Evolutionary conservation across 2,329 filamentous ascomycete species (phyloP).

Genomic region (Penicillium sp.): DNA sequence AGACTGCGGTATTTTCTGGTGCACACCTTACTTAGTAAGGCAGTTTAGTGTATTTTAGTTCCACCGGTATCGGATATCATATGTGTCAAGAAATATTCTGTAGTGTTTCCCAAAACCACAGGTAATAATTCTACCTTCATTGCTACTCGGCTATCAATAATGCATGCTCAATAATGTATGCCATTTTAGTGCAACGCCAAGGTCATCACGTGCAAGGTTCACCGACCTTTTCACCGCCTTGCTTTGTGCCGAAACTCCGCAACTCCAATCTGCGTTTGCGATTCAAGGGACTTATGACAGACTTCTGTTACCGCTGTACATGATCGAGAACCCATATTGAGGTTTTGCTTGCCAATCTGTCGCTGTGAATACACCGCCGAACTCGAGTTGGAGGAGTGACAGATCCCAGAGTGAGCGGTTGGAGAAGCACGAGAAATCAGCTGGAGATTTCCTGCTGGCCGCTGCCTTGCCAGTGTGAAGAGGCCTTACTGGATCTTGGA

Average conservation of each 20-base stretch:
- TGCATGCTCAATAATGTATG: no score
- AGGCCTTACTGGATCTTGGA: not conserved
- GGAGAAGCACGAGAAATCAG: conserved; percentile 1
- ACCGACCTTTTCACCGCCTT: conserved; percentile 6
- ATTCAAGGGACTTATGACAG: conserved; percentile 6
- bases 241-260: conserved; percentile 5
- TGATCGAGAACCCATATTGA: conserved; percentile 1
- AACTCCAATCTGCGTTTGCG: conserved; percentile 1
- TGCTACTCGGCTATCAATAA: no score
- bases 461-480: not conserved
- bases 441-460: not conserved
- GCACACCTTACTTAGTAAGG: no score
- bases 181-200: no score
- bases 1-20: no score
- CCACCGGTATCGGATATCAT: no score
- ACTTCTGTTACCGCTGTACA: not conserved
- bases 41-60: no score
- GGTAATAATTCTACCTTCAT: no score
- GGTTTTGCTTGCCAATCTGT: not conserved
- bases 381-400: not conserved
- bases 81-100: no score
- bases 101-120: no score
- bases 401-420: not conserved
- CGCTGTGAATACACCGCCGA: not conserved
- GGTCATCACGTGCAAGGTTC: not conserved